Percentiles rank a stretch among this genome's conserved stretches.
Conservation (phyloP, 2,329 filamentous ascomycete species). For the Westerdykella ornata region DNA sequence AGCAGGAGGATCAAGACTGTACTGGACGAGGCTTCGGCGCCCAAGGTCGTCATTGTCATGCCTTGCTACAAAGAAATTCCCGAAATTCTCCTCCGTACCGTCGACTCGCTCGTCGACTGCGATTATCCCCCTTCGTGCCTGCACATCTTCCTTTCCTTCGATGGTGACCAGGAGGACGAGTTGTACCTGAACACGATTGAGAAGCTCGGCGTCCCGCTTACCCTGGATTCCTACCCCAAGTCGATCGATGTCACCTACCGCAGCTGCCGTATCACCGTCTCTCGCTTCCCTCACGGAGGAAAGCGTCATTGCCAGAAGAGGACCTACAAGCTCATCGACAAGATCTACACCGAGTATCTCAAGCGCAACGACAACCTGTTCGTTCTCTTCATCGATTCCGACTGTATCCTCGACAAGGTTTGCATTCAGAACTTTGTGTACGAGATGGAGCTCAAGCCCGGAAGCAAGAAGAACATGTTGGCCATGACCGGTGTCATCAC, state of each 20-base stretch:
- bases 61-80: constrained; percentile 92
- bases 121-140: constrained; percentile 90
- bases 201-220: constrained; percentile 73
- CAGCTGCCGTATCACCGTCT: constrained; percentile 78
- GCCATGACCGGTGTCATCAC: constrained; percentile 98
- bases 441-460: constrained; percentile 95
- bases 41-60: constrained; percentile 95
- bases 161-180: constrained; percentile 83
- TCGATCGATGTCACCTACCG: constrained; percentile 88
- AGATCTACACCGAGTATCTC: constrained; percentile 80
- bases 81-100: constrained; percentile 72
- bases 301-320: constrained; percentile 91
- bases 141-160: constrained; percentile 92
- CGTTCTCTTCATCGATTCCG: constrained; percentile 93
- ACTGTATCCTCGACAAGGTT: constrained; percentile 85
- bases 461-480: constrained; percentile 85
- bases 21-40: constrained; percentile 76
- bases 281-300: constrained; percentile 85
- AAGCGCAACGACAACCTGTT: constrained; percentile 87
- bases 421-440: constrained; percentile 98
- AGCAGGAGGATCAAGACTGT: constrained; percentile 75
- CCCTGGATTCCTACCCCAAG: constrained; percentile 70
- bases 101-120: constrained; percentile 87
- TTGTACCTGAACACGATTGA: constrained; percentile 81
- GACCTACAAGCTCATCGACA: constrained; percentile 89